Conservation (phyloP, 2,329 filamentous ascomycete species). For the Penicillium paneum region DNA sequence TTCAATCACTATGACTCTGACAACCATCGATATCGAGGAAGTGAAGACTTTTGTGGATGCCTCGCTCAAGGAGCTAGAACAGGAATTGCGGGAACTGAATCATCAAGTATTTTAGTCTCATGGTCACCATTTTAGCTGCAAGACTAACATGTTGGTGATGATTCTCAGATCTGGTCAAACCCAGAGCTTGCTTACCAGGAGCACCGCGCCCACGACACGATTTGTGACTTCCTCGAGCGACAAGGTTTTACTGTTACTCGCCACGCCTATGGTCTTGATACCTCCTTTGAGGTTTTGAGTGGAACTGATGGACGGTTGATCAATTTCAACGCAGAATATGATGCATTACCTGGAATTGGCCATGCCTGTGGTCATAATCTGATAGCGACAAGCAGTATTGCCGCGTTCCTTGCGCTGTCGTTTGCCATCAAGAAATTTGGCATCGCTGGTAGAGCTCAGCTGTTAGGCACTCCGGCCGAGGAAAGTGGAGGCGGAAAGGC, state of each 20-base stretch:
- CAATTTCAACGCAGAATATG: slow-evolving; percentile 45
- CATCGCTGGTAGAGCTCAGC: slow-evolving; percentile 37
- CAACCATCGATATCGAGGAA: slow-evolving; percentile 13
- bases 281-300: slow-evolving; percentile 50
- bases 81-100: slow-evolving; percentile 27
- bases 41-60: slow-evolving; percentile 25
- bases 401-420: slow-evolving; percentile 47
- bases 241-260: slow-evolving; percentile 49
- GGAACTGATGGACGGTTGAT: slow-evolving; percentile 41
- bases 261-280: slow-evolving; percentile 52
- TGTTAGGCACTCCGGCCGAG: slow-evolving; percentile 42
- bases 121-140: background rate
- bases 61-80: slow-evolving; percentile 15
- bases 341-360: slow-evolving; percentile 41
- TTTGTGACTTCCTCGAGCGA: slow-evolving; percentile 45
- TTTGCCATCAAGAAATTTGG: slow-evolving; percentile 42
- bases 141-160: background rate
- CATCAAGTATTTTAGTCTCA: slow-evolving; percentile 16
- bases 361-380: slow-evolving; percentile 44
- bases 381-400: slow-evolving; percentile 36
- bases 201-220: slow-evolving; percentile 50
- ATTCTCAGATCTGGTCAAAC: slow-evolving; percentile 43
- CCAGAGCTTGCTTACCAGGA: slow-evolving; percentile 55
- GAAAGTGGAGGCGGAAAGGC: slow-evolving; percentile 42
- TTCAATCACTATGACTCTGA: slow-evolving; percentile 16